Evolutionary conservation across 2,329 filamentous ascomycete genomes (phyloP).

Genomic region (Alternaria burnsii): DNA sequence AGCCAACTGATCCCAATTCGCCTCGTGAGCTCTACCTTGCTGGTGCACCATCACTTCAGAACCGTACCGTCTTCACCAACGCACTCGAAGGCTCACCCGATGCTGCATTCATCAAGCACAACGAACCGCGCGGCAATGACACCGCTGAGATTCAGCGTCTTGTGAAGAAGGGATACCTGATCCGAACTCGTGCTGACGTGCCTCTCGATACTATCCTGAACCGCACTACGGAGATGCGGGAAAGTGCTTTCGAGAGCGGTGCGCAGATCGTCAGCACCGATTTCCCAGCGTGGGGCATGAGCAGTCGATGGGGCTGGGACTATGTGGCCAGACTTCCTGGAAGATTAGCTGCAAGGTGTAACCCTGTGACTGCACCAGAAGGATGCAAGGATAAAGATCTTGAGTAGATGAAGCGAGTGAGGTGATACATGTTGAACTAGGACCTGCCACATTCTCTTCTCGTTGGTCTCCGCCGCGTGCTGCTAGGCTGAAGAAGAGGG

Average conservation of each 20-base stretch:
- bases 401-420: slow-evolving; percentile 17
- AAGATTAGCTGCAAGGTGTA: slow-evolving; percentile 48
- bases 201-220: slow-evolving; percentile 56
- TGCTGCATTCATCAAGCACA: slow-evolving; percentile 61
- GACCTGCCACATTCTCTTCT: no score
- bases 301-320: slow-evolving; percentile 58
- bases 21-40: slow-evolving; percentile 52
- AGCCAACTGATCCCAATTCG: slow-evolving; percentile 36
- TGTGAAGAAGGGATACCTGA: slow-evolving; percentile 59
- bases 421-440: background rate
- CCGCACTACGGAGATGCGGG: slow-evolving; percentile 55
- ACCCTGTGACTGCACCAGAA: slow-evolving; percentile 49
- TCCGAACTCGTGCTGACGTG: slow-evolving; percentile 60
- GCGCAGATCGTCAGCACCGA: slow-evolving; percentile 62
- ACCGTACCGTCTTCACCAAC: slow-evolving; percentile 61
- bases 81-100: slow-evolving; percentile 56
- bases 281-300: slow-evolving; percentile 59
- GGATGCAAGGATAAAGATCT: slow-evolving; percentile 44
- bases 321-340: slow-evolving; percentile 52
- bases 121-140: slow-evolving; percentile 52
- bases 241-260: slow-evolving; percentile 56
- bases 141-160: slow-evolving; percentile 55
- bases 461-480: no score
- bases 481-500: no score
- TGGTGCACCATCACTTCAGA: slow-evolving; percentile 51